Base-by-base conservation (phyloP, 2,329 filamentous ascomycete genomes). In the Aureobasidium sp. region DNA sequence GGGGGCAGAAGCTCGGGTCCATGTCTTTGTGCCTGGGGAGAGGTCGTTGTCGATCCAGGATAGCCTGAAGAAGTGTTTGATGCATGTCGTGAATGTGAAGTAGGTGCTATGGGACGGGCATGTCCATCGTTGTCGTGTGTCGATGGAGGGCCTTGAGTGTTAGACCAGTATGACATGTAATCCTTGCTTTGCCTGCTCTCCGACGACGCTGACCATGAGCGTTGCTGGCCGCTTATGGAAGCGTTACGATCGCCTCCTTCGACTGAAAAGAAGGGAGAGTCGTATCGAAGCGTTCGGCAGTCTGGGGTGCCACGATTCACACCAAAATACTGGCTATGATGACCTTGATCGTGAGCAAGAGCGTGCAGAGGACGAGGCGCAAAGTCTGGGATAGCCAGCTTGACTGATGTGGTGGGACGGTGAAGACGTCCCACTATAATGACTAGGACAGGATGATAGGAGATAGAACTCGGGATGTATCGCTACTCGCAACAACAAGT, bases 91-190 rank as follows among this genome's bases (percentile, higher is more conserved):
- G 61, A 56, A 55, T 62, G 59, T 22, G 37, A 34, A 14, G 41
- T 41, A 11, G 53, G 29, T 45, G 53, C 42, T 58, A n/a, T 29
- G 15, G 29, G 7, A 14, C 34, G 55, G 22, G 31, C 29, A 15
- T 47, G 22, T 41, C 61, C 61, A 41, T 57, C 55, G 31, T 49
- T 58, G 7, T 52, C 62, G 53, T 58, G 68, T 64, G 39, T 66
- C 64, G 67, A 68, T 61, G 64, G 62, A 63, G 64, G 65, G 63
- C 62, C 63, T 60, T 69, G 67, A 45, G 68, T 67, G 62, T 47
- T 52, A 53, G 65, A 56, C 63, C 68, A 67, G 62, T 71, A 67
- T 70, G 72, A 73, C 72, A 74, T 74, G 65, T 69, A 72, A 68
- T 66, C 65, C 67, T 70, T 68, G 64, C 67, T 67, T 66, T 64